Evolutionary conservation across 2,329 filamentous ascomycete species (phyloP), one percentile per base, ranked within the genome.

Genomic region (Gnomoniopsis smithogilvyi): DNA sequence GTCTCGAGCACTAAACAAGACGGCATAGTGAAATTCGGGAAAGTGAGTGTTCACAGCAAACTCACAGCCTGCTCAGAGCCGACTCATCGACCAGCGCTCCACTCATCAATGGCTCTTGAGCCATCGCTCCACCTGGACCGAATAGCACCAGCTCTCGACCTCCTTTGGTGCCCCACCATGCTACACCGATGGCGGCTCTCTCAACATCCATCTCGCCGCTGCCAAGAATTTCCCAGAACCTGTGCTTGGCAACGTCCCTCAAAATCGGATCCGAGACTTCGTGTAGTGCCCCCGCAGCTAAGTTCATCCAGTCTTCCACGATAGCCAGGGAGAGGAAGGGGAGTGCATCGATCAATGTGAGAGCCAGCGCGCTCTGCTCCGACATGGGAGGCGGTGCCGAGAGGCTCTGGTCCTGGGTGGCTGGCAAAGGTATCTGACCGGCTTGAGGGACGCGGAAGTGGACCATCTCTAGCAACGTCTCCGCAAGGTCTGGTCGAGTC

Each of bases 181-280:
- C 84, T 19, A 96, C 89, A 51, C 89, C 92, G 34, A 90, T 81
- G 45, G 88, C 85, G 7, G 91, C 88, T 61, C 92, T 82, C 69
- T 96, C 90, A 24, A 96, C 88, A 72, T 96, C 92, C 85, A 96
- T 89, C 75, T 96, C 92, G 3, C 92, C 92, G 65, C 83, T 87
- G 45, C 87, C 87, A 11, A 96, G 74, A 2, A 92, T 82, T 59
- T 95, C 87, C 87, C 90, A 92, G 71, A 96, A 89, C 52, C 92
- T 79, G 63, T 85, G 81, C 68, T 87, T 86, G 41, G 87, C 90
- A 2, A 79, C 76, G 50, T 86, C 81, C 47, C 86, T 80, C 77
- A 93, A 84, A 3, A 67, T 71, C 0, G 78, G 73, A 62, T 92
- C 86, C 2, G 78, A 72, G 30, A 96, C 83, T 17, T 74, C 73